Evolutionary conservation across 331 rosid genomes (phyloP), one percentile per base, ranked within the genome.

Genomic region (Malus hybrid): DNA sequence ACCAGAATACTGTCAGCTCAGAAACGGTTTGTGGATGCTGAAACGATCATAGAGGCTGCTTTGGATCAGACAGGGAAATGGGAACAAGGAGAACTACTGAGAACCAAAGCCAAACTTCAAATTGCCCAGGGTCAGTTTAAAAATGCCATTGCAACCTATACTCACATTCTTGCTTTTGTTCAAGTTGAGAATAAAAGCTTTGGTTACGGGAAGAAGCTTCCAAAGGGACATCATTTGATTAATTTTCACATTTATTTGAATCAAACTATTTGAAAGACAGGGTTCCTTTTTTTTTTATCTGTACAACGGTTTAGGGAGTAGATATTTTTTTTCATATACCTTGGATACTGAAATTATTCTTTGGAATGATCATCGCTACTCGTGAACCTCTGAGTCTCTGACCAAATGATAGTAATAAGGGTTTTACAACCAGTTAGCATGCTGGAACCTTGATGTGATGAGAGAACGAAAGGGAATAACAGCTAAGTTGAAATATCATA

Each of bases 61-160:
- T 84, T 94, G 86, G 92, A 92, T 78, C 92, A 89, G 82, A 24
- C 24, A 24, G 24, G 24, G 24, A 24, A 24, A 24, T 24, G 24
- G 24, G 24, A 24, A 24, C 24, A 90, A 88, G 96, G 93, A 71
- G 86, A 85, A 66, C 72, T 92, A 78, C 81, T 92, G 85, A 84
- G 87, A 73, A 90, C 93, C 55, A 94, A 90, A 87, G 99, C 97
- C 58, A 92, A 92, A 84, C 87, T 94, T 77, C 86, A 86, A 82
- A 75, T 85, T 70, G 92, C 90, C 2, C 92, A 92, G 81, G 96
- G 88, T 75, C 87, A 81, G 75, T 77, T 94, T 67, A 86, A 70
- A 72, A 80, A 85, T 77, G 97, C 96, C 81, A 78, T 87, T 71
- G 91, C 83, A 28, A 92, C 89, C 36, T 92, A 87, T 22, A 80